phyloP scores from a whole-genome alignment of 2,329 filamentous ascomycete genomes.

The Aspergillus novofumigatus region DNA sequence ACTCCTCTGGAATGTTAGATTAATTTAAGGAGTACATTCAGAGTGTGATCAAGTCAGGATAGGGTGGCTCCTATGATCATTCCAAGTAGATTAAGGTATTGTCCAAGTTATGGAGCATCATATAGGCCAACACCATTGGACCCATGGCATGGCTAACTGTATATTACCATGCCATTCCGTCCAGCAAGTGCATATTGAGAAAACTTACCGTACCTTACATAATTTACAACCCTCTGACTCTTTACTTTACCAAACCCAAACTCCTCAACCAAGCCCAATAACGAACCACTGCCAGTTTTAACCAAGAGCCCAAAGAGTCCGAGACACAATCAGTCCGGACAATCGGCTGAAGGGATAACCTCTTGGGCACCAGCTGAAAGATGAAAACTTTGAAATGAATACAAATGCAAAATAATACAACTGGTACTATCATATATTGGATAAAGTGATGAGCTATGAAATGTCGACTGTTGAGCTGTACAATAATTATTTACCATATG shows the following conservation, averaged over 20 bases:
- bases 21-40: not conserved
- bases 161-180: not conserved
- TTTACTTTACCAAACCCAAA: not conserved
- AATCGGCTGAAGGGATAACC: not conserved
- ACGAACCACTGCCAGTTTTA: not conserved
- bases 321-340: not conserved
- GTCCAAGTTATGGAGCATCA: not conserved
- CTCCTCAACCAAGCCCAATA: not conserved
- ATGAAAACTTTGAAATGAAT: not conserved
- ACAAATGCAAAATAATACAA: not conserved
- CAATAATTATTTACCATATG: too few species aligned
- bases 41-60: not conserved
- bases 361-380: not conserved
- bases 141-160: not conserved
- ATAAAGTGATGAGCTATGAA: not conserved
- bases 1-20: not conserved
- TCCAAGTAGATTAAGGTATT: not conserved
- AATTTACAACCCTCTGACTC: not conserved
- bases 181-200: not conserved
- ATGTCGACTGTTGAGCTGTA: not conserved
- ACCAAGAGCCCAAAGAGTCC: not conserved
- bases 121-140: not conserved
- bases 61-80: not conserved
- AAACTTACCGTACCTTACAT: not conserved
- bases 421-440: not conserved